Percentiles rank a stretch among this genome's conserved stretches.
Evolutionary conservation across 1,284 basidiomycete genomes (phyloP).

Genomic region (Neonothopanus nambi): DNA sequence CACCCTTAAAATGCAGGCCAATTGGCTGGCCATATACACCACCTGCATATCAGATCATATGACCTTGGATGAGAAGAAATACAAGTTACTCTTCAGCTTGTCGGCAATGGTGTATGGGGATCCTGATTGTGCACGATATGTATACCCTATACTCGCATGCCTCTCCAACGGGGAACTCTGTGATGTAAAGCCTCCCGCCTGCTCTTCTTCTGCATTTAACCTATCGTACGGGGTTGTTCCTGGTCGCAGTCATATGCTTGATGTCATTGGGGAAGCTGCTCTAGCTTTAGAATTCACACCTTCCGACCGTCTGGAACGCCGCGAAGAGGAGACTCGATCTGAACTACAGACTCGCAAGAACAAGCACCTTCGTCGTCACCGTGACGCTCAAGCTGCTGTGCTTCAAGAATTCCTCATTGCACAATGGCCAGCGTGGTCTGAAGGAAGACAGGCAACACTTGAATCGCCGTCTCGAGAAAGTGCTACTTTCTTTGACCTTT

Average conservation of each 20-base stretch:
- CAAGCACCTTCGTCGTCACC: not conserved
- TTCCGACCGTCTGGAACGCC: not conserved
- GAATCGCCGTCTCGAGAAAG: not conserved
- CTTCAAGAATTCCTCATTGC: not conserved
- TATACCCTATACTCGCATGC: not conserved
- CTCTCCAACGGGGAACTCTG: not conserved
- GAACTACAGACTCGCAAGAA: not conserved
- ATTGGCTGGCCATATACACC: constrained; percentile 6
- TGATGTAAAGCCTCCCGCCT: not conserved
- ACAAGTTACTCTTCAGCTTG: constrained; percentile 10
- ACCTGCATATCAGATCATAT: no score
- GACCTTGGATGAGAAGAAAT: not conserved
- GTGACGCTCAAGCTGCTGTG: not conserved
- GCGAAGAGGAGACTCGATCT: not conserved
- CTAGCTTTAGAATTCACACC: not conserved
- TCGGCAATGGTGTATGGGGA: constrained; percentile 6
- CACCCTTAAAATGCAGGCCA: not conserved
- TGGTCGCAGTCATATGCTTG: not conserved
- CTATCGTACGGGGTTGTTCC: not conserved
- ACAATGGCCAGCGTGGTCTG: not conserved
- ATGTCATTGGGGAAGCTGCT: not conserved
- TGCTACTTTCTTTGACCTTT: not conserved
- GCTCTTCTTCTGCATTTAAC: not conserved
- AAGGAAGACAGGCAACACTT: no score
- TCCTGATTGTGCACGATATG: not conserved